phyloP scores from a whole-genome alignment of 2,329 filamentous ascomycete species.

The Acrocalymma vagum region DNA sequence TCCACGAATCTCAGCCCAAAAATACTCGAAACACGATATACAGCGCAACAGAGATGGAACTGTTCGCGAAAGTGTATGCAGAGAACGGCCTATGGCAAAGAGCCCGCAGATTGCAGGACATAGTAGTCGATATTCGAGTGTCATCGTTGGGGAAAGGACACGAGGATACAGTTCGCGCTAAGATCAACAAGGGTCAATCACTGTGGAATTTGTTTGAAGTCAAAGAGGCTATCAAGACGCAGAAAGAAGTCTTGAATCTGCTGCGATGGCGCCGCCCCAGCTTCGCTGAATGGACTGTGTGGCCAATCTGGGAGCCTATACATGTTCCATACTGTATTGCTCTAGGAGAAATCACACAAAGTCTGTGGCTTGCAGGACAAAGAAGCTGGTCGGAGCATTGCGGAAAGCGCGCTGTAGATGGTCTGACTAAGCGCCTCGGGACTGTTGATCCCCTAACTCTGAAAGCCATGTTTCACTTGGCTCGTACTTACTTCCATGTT shows the following conservation, averaged over 20 bases:
- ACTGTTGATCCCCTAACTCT: conserved; percentile 25
- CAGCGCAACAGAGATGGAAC: conserved; percentile 21
- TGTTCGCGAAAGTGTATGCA: conserved; percentile 31
- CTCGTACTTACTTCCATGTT: conserved; percentile 26
- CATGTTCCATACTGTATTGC: conserved; percentile 26
- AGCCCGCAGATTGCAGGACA: conserved; percentile 29
- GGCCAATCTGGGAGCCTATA: conserved; percentile 23
- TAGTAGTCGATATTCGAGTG: conserved; percentile 25
- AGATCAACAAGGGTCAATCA: conserved; percentile 29
- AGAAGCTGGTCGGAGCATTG: conserved; percentile 13
- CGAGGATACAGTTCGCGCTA: conserved; percentile 33
- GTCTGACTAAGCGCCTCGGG: conserved; percentile 26
- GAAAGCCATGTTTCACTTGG: conserved; percentile 32
- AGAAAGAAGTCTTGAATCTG: conserved; percentile 19
- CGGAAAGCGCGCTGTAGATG: conserved; percentile 20
- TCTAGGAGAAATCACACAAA: conserved; percentile 24
- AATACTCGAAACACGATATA: conserved; percentile 32
- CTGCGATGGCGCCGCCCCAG: conserved; percentile 15
- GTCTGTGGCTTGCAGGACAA: conserved; percentile 26
- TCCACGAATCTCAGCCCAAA: conserved; percentile 18
- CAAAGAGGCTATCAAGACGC: conserved; percentile 12
- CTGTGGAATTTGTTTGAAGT: conserved; percentile 29
- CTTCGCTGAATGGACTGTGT: conserved; percentile 15
- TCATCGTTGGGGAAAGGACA: conserved; percentile 29
- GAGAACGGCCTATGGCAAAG: conserved; percentile 23